Evolutionary conservation across 2,329 filamentous ascomycete genomes (phyloP).

Genomic region (Macroventuria anomochaeta): DNA sequence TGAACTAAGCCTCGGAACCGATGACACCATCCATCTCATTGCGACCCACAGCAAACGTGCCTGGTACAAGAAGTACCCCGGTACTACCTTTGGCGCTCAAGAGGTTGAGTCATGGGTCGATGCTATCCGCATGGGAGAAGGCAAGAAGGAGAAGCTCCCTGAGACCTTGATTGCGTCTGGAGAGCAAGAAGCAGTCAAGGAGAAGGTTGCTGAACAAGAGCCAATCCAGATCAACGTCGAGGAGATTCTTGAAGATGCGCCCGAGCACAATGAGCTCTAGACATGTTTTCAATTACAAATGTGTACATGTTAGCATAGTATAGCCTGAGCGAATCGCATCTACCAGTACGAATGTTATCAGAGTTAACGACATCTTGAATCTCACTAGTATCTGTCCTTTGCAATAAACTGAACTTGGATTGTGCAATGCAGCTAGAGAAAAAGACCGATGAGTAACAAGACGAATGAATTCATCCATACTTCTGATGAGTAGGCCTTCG

Average conservation of each 20-base stretch:
- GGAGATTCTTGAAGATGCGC: conserved; percentile 32
- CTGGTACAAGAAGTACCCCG: conserved; percentile 82
- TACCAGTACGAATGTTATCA: no score
- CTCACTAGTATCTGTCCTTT: no score
- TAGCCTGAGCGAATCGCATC: not conserved
- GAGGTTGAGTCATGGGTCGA: conserved; percentile 88
- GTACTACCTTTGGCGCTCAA: conserved; percentile 61
- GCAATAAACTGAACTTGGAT: no score
- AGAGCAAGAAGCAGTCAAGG: conserved; percentile 26
- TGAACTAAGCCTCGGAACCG: conserved; percentile 65
- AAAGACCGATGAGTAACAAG: no score
- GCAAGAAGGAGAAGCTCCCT: conserved; percentile 73
- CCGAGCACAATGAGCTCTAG: conserved; percentile 38
- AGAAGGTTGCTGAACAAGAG: conserved; percentile 35
- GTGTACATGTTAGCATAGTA: conserved; percentile 2
- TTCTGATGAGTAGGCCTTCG: not conserved
- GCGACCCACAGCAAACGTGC: conserved; percentile 83
- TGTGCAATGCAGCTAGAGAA: no score
- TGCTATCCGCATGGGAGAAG: conserved; percentile 86
- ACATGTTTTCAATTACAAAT: not conserved
- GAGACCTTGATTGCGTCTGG: conserved; percentile 53
- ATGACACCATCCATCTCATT: conserved; percentile 70
- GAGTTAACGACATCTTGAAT: no score
- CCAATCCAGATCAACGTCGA: conserved; percentile 43
- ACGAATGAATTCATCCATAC: no score